Base-by-base conservation (phyloP, 257 asterid genomes). In the Primulina eburnea region DNA sequence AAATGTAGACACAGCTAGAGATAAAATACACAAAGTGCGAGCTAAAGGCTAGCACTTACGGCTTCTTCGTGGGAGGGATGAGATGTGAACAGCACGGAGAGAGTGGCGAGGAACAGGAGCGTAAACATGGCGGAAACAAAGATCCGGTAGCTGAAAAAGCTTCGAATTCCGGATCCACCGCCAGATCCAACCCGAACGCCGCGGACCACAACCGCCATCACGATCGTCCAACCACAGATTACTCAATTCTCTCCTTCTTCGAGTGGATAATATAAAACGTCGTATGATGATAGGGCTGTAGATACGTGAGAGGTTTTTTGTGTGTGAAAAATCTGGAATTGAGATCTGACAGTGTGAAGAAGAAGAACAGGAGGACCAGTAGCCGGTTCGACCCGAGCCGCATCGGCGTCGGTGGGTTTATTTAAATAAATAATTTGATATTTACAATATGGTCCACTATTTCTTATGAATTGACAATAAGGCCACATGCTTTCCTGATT, bases 181-280 rank as follows among this genome's bases (percentile, higher is more conserved):
- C 91, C 91, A 67, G 92, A 84, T 83, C 90, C 92, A 77, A 77
- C 77, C 38, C 96, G 93, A 73, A 84, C 84, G 40, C 91, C 88
- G 62, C 99, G 91, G 76, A 80, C 92, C 66, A 95, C 95, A 77
- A 93, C 93, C 80, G 96, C 99, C 97, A 92, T 88, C 47, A 57
- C 77, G 69, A 73, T 63, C 70, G 61, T 77, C 71, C 35, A 75
- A 18, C 56, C 55, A 71, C 64, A 73, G 69, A 73, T 74, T 6
- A 26, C 64, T 56, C 65, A 24, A 58, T 69, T 32, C 7, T 53
- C 59, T 10, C 18, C 32, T 37, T 57, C 12, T 37, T 57, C 12
- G 70, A 5, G 16, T 71, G 50, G 8, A 16, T 11, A 5, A 71
- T 3, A 34, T 6, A 52, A 7, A 8, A 4, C 17, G 58, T 8